Percentiles rank a stretch among this genome's conserved stretches.
phyloP scores from a whole-genome alignment of 305 asterid genomes.

The Fraxinus greggii region DNA sequence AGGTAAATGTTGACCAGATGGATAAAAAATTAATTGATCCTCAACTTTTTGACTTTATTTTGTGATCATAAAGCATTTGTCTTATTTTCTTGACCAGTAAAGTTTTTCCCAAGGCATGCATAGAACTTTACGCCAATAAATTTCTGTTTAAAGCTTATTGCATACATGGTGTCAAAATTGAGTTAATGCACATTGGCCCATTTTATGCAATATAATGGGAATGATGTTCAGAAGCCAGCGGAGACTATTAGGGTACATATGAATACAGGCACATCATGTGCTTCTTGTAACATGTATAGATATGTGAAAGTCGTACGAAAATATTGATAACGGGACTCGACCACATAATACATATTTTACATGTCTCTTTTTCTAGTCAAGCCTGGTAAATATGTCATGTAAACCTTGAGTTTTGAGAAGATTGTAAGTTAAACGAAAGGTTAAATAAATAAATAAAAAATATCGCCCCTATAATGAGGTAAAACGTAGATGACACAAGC shows the following conservation, averaged over 20 bases:
- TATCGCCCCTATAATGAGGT: conserved; percentile 14
- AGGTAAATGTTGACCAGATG: not conserved
- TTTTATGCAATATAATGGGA: conserved; percentile 32
- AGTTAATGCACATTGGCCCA: conserved; percentile 52
- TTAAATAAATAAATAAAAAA: not conserved
- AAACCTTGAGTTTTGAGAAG: not conserved
- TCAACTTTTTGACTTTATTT: conserved; percentile 22
- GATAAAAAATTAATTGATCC: not conserved
- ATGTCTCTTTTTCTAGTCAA: not conserved
- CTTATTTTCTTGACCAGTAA: conserved; percentile 4
- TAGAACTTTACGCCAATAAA: not conserved
- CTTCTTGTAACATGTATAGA: conserved; percentile 47
- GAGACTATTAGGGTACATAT: conserved; percentile 32
- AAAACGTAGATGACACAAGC: conserved; percentile 17
- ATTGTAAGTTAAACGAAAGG: not conserved
- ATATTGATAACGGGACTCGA: not conserved
- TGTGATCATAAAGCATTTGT: conserved; percentile 28
- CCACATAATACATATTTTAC: too few species aligned
- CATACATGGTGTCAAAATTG: conserved; percentile 39
- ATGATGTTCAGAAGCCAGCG: conserved; percentile 42
- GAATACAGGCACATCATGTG: conserved; percentile 50
- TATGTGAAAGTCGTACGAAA: conserved; percentile 15
- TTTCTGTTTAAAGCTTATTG: conserved; percentile 1
- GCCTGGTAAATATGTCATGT: too few species aligned
- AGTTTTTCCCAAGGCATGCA: conserved; percentile 2